phyloP scores from a whole-genome alignment of 1,139 yeast species.

The Kodamaea ohmeri region DNA sequence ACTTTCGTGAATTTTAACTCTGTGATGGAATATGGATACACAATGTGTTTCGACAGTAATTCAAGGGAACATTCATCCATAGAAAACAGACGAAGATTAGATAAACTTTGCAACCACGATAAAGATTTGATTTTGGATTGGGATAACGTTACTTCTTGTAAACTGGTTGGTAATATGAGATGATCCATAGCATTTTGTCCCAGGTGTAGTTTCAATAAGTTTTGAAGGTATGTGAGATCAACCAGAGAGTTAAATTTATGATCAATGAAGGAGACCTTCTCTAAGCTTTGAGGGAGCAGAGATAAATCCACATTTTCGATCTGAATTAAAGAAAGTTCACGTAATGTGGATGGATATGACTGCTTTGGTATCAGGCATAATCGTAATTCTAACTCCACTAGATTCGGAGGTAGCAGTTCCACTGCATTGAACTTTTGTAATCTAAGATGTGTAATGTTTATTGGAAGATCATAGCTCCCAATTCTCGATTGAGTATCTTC shows the following conservation, averaged over 20 bases:
- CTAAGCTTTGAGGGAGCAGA: slow-evolving; percentile 2
- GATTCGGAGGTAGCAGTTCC: slow-evolving; percentile 6
- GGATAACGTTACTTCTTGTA: slow-evolving; percentile 1
- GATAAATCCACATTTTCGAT: slow-evolving; percentile 6
- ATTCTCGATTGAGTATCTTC: slow-evolving; percentile 4
- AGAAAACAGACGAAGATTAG: slow-evolving; percentile 1
- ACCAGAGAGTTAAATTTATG: slow-evolving; percentile 1
- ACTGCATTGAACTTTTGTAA: slow-evolving; percentile 5
- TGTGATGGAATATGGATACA: slow-evolving; percentile 1
- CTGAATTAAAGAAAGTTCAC: slow-evolving; percentile 3
- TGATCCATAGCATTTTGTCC: slow-evolving; percentile 6
- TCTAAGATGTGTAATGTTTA: slow-evolving; percentile 6
- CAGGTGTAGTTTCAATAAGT: slow-evolving; percentile 1
- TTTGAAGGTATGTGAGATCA: slow-evolving; percentile 5
- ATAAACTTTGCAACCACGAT: slow-evolving; percentile 1
- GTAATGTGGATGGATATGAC: slow-evolving; percentile 5
- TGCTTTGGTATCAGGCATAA: slow-evolving; percentile 1
- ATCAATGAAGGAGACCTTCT: slow-evolving; percentile 4
- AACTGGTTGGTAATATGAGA: background rate
- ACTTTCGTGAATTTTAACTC: slow-evolving; percentile 4
- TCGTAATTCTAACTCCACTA: slow-evolving; percentile 3
- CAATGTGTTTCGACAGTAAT: slow-evolving; percentile 4
- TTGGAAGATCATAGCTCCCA: slow-evolving; percentile 7
- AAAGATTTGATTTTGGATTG: slow-evolving; percentile 1
- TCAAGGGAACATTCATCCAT: slow-evolving; percentile 4